Evolutionary conservation across 345 rosid species (phyloP).

Genomic region (Salix suchowensis): DNA sequence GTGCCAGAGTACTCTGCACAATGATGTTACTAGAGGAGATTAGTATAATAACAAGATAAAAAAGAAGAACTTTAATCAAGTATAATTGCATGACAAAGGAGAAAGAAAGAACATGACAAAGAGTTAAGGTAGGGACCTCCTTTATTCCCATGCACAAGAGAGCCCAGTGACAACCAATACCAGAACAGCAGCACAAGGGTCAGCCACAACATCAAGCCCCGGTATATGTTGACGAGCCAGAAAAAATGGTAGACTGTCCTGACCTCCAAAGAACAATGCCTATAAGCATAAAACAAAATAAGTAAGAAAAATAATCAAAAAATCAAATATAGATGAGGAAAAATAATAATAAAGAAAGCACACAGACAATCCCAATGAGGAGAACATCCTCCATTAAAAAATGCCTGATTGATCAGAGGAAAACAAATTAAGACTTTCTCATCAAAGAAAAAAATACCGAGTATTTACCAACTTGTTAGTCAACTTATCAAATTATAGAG

Average conservation of each 20-base stretch:
- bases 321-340: background rate
- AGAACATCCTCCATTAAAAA: background rate
- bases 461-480: background rate
- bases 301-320: background rate
- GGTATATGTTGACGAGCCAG: conserved; percentile 84
- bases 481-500: background rate
- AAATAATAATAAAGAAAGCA: background rate
- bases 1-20: conserved; percentile 83
- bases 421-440: background rate
- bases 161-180: conserved; percentile 82
- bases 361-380: background rate
- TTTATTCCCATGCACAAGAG: conserved; percentile 89
- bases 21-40: conserved; percentile 1
- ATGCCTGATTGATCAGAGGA: background rate
- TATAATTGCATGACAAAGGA: background rate
- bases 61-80: background rate
- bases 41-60: background rate
- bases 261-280: conserved; percentile 93
- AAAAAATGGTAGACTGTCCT: conserved; percentile 59
- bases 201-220: conserved; percentile 73
- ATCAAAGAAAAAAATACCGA: background rate
- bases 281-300: conserved; percentile 20
- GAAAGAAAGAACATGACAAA: background rate
- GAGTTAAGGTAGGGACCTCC: conserved; percentile 51
- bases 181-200: conserved; percentile 83